Evolutionary conservation across 371 early-diverging fungal genomes (phyloP).

Genomic region (Mortierella sp.): DNA sequence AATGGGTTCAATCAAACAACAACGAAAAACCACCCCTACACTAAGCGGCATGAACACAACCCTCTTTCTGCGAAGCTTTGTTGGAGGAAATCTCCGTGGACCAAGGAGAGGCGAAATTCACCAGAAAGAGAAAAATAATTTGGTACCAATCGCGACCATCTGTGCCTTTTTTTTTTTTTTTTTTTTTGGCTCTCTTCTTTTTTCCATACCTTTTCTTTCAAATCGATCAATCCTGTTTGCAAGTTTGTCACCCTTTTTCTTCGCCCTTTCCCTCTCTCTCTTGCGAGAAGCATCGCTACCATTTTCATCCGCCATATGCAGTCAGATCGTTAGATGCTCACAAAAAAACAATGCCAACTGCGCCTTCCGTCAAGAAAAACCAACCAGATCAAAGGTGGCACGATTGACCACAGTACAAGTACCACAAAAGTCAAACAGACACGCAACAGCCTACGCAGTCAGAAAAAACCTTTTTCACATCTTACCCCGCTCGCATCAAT

Average conservation of each 20-base stretch:
- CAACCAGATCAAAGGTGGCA: background rate
- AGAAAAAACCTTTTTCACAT: too few relatives aligned
- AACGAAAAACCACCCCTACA: background rate
- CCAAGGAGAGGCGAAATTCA: background rate
- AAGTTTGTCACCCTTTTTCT: too few relatives aligned
- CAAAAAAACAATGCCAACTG: background rate
- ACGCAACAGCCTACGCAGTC: background rate
- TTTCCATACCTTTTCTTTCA: background rate
- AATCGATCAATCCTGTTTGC: too few relatives aligned
- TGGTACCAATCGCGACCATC: background rate
- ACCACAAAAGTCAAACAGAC: background rate
- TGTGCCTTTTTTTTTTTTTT: background rate
- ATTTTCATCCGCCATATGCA: background rate
- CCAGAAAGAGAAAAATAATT: background rate
- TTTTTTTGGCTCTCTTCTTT: background rate
- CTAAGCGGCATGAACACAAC: background rate
- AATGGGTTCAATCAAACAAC: too few relatives aligned
- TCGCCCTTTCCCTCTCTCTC: background rate
- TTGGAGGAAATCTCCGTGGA: slow-evolving; percentile 3
- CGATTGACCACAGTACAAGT: background rate
- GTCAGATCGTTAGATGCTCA: background rate
- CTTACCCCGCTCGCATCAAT: slow-evolving; percentile 3
- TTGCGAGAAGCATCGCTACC: background rate
- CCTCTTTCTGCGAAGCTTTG: background rate
- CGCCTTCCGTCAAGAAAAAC: background rate